phyloP scores from a whole-genome alignment of 148 eudicot genomes.

The Bassia scoparia region DNA sequence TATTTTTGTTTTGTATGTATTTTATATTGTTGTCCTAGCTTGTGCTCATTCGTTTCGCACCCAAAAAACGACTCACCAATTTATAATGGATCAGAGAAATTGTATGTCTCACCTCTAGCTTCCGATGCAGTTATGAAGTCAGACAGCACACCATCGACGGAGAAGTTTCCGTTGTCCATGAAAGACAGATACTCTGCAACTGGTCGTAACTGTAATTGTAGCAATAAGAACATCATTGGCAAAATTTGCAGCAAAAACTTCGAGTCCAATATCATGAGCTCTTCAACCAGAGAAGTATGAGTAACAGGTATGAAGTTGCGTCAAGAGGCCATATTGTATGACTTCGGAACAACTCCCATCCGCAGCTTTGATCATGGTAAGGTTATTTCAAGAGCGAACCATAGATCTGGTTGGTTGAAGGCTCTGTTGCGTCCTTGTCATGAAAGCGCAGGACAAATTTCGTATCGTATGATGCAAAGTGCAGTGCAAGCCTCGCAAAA shows the following conservation, averaged over 20 bases:
- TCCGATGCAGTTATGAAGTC: constrained; percentile 79
- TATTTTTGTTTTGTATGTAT: too few species aligned
- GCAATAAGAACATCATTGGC: constrained; percentile 57
- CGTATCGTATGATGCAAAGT: constrained; percentile 41
- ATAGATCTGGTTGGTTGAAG: constrained; percentile 76
- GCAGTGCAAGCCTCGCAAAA: constrained; percentile 49
- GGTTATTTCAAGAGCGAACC: constrained; percentile 63
- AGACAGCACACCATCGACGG: constrained; percentile 86
- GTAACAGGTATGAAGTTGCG: constrained; percentile 43
- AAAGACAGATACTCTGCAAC: constrained; percentile 56
- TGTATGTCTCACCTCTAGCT: constrained; percentile 76
- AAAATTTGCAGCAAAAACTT: constrained; percentile 71
- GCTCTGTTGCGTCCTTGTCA: constrained; percentile 44
- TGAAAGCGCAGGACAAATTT: constrained; percentile 73
- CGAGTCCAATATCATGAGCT: constrained; percentile 75
- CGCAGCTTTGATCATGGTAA: constrained; percentile 73
- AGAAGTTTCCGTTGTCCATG: constrained; percentile 71
- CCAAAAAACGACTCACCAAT: too few species aligned
- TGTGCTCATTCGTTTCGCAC: too few species aligned
- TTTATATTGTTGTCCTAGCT: too few species aligned
- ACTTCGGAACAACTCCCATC: constrained; percentile 86
- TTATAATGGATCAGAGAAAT: too few species aligned
- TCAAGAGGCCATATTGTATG: constrained; percentile 82
- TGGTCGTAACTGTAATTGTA: constrained; percentile 77
- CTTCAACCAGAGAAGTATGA: constrained; percentile 64